Evolutionary conservation across 768 basidiomycete genomes (phyloP).

Genomic region (Leucocoprinus birnbaumii): DNA sequence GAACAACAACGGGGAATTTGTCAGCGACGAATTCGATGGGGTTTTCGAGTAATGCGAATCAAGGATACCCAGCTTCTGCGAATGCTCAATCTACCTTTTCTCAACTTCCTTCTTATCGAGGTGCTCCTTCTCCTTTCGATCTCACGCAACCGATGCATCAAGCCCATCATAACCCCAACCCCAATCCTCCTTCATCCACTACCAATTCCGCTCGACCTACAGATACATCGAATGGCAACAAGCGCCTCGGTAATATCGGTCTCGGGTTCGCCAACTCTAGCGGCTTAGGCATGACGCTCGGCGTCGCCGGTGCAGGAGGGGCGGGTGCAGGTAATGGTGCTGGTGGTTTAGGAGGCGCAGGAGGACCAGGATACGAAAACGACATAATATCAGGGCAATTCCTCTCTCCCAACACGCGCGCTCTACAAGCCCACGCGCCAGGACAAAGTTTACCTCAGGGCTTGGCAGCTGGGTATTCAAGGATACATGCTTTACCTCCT

Average conservation of each 20-base stretch:
- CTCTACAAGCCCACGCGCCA: slow-evolving; percentile 83
- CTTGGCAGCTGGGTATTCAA: slow-evolving; percentile 85
- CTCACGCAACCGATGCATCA: slow-evolving; percentile 38
- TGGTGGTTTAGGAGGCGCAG: slow-evolving; percentile 31
- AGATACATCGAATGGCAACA: neutral
- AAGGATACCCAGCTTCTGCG: slow-evolving; percentile 27
- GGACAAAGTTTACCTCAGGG: slow-evolving; percentile 92
- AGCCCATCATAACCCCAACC: slow-evolving; percentile 18
- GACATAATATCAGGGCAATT: slow-evolving; percentile 25
- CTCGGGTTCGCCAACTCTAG: too few relatives aligned
- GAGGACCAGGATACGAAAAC: slow-evolving; percentile 36
- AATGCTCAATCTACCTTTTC: slow-evolving; percentile 32
- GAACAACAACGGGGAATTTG: slow-evolving; percentile 3
- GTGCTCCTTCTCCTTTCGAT: slow-evolving; percentile 42
- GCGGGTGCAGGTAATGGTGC: slow-evolving; percentile 26
- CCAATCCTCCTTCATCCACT: slow-evolving; percentile 27
- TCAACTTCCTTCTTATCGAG: slow-evolving; percentile 34
- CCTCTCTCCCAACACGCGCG: slow-evolving; percentile 70
- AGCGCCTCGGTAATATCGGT: too few relatives aligned
- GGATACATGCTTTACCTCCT: slow-evolving; percentile 74
- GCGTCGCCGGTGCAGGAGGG: slow-evolving; percentile 25
- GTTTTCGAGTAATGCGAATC: slow-evolving; percentile 16
- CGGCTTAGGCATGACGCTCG: neutral
- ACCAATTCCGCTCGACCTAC: slow-evolving; percentile 16
- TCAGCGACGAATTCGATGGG: slow-evolving; percentile 22